Conservation (phyloP, 768 basidiomycete species). For the Porpolomopsis calyptriformis region DNA sequence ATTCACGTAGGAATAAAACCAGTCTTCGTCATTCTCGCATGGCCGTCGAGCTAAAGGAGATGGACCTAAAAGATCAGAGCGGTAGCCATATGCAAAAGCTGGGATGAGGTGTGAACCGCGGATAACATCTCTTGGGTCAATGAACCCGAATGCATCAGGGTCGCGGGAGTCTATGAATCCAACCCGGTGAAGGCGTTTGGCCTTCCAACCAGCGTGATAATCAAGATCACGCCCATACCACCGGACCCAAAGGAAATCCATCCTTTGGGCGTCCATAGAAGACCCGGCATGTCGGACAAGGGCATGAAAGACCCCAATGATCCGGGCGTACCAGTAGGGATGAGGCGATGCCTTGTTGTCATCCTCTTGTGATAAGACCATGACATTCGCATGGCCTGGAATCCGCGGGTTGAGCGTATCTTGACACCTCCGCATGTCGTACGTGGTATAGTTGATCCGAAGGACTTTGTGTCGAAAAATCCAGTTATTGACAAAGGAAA, state of each 20-base stretch:
- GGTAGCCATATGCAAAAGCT: conserved; percentile 1
- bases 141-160: conserved; percentile 14
- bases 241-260: conserved; percentile 14
- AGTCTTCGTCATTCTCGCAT: conserved; percentile 14
- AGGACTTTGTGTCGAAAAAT: conserved; percentile 24
- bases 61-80: not conserved
- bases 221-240: conserved; percentile 7
- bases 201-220: not conserved
- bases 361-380: conserved; percentile 19
- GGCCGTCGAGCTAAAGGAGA: conserved; percentile 1
- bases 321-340: conserved; percentile 10
- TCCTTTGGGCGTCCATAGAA: not conserved
- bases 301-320: conserved; percentile 15
- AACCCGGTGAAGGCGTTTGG: conserved; percentile 1
- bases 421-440: conserved; percentile 18
- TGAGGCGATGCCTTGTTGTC: conserved; percentile 2
- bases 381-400: conserved; percentile 23
- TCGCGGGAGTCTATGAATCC: conserved; percentile 5
- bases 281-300: conserved; percentile 6
- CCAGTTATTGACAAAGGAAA: conserved; percentile 15
- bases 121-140: conserved; percentile 13
- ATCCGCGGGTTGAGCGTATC: conserved; percentile 31
- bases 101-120: conserved; percentile 13
- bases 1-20: conserved; percentile 26
- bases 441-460: conserved; percentile 24